phyloP scores from a whole-genome alignment of 228 moss, liverwort and hornwort species.

The Sphagnum fallax region DNA sequence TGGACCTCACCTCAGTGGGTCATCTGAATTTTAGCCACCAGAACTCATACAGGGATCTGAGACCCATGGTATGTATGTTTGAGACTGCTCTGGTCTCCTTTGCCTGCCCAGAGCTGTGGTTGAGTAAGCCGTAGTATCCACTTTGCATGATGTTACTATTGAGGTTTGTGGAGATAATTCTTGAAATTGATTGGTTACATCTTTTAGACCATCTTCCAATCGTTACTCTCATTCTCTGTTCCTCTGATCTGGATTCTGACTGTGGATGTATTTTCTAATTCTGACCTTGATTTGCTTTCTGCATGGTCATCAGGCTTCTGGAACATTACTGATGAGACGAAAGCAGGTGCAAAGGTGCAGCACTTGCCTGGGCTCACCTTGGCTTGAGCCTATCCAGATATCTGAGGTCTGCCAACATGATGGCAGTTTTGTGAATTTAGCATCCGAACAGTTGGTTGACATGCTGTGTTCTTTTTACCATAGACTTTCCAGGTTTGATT shows the following conservation, averaged over 20 bases:
- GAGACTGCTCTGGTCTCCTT: not conserved
- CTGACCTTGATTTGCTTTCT: not conserved
- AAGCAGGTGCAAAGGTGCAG: conserved; percentile 23
- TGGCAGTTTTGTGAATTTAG: too few species aligned
- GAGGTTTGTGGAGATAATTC: too few species aligned
- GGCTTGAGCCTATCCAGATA: conserved; percentile 75
- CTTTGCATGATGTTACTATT: too few species aligned
- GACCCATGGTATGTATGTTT: not conserved
- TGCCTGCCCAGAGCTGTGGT: conserved; percentile 40
- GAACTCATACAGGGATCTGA: conserved; percentile 67
- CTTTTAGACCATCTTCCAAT: too few species aligned
- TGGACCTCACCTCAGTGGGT: conserved; percentile 61
- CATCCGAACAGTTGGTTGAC: too few species aligned
- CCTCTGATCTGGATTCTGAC: not conserved
- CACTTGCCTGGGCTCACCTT: conserved; percentile 49
- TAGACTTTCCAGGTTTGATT: too few species aligned
- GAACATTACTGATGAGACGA: conserved; percentile 16
- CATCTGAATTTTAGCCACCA: conserved; percentile 52
- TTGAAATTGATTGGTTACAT: too few species aligned
- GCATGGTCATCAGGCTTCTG: not conserved
- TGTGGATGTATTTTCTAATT: not conserved
- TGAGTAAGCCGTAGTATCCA: conserved; percentile 30
- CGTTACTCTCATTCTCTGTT: not conserved
- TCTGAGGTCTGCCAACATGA: conserved; percentile 29
- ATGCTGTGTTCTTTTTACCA: too few species aligned